phyloP scores from a whole-genome alignment of 768 basidiomycete species.

The Gautieria morchelliformis region DNA sequence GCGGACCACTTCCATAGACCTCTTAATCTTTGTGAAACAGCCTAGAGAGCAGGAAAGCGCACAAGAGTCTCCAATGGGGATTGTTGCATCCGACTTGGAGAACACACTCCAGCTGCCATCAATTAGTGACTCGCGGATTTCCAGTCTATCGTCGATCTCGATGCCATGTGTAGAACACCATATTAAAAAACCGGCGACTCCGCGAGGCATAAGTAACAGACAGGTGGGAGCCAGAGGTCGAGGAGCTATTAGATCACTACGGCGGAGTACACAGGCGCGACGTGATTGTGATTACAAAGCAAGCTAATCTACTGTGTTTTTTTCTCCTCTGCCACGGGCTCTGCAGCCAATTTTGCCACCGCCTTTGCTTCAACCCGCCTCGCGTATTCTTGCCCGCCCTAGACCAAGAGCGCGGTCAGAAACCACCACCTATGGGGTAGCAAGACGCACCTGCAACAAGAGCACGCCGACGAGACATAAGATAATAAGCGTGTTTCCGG shows the following conservation, averaged over 20 bases:
- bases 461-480: conserved; percentile 57
- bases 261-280: no score
- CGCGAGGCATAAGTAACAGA: background rate
- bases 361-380: conserved; percentile 25
- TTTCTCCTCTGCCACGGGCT: background rate
- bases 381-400: conserved; percentile 85
- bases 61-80: conserved; percentile 1
- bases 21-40: background rate
- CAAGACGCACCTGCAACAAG: conserved; percentile 53
- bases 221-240: background rate
- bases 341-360: background rate
- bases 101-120: conserved; percentile 3
- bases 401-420: background rate
- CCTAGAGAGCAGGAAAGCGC: background rate
- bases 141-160: conserved; percentile 11
- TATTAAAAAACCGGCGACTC: conserved; percentile 8
- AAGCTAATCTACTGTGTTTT: background rate
- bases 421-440: conserved; percentile 1
- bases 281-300: background rate
- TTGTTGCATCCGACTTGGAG: background rate
- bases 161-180: conserved; percentile 17
- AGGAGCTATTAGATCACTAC: background rate
- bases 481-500: conserved; percentile 80
- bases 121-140: conserved; percentile 8
- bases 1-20: conserved; percentile 39